A percentile compares a stretch with the other conserved stretches of the same genome.
Evolutionary conservation across 1,139 yeast genomes (phyloP).

Genomic region (Kurtzmaniella quercitrusa): DNA sequence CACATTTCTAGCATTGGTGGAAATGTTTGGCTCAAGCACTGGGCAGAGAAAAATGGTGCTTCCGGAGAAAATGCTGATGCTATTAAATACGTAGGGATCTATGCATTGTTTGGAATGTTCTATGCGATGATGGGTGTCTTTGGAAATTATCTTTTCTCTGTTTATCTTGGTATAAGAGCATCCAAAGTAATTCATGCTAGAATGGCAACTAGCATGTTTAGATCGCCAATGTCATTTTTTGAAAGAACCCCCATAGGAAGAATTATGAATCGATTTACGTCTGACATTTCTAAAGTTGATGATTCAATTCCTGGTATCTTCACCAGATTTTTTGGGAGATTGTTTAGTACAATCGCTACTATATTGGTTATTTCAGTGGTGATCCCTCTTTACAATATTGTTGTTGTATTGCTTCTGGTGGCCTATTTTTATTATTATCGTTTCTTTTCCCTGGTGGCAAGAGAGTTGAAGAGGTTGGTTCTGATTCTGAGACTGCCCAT

Average conservation of each 20-base stretch:
- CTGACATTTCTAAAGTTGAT: conserved; percentile 48
- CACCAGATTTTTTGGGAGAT: conserved; percentile 32
- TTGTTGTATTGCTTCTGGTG: conserved; percentile 36
- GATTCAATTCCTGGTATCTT: conserved; percentile 21
- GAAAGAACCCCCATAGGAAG: conserved; percentile 30
- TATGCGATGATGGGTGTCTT: conserved; percentile 18
- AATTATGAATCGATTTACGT: conserved; percentile 51
- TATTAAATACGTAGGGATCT: conserved; percentile 18
- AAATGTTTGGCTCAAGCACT: conserved; percentile 56
- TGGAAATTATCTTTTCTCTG: conserved; percentile 15
- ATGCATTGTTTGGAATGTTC: conserved; percentile 28
- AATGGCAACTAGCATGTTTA: conserved; percentile 21
- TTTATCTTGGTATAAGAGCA: conserved; percentile 18
- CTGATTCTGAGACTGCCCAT: conserved; percentile 56
- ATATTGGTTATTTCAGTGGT: conserved; percentile 45
- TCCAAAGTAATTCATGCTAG: conserved; percentile 21
- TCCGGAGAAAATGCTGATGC: conserved; percentile 20
- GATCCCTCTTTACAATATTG: conserved; percentile 47
- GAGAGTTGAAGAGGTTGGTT: conserved; percentile 54
- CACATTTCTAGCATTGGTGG: conserved; percentile 24
- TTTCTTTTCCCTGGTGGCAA: conserved; percentile 48
- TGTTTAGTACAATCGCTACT: conserved; percentile 43
- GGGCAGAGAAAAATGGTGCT: conserved; percentile 48
- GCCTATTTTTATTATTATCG: conserved; percentile 51
- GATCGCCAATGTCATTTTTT: conserved; percentile 28